A percentile compares a stretch with the other conserved stretches of the same genome.
Conservation (phyloP, 2,329 filamentous ascomycete genomes). For the Dothidotthia symphoricarpi region DNA sequence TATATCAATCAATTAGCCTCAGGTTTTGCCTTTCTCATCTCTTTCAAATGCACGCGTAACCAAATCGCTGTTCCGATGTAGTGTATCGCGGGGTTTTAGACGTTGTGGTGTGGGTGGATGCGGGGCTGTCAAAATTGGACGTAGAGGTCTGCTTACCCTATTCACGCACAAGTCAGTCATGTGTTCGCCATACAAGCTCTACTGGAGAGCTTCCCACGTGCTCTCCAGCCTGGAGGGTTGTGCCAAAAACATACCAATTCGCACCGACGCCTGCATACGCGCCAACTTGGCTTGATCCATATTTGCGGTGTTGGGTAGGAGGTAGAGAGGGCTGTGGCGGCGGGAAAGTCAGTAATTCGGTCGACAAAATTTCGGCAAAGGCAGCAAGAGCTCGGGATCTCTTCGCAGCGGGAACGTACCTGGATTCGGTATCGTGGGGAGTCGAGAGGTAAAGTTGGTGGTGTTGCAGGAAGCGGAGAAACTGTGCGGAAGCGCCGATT, state of each 20-base stretch:
- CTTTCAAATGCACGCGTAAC: background rate
- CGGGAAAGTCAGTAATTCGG: conserved; percentile 16
- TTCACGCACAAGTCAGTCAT: conserved; percentile 21
- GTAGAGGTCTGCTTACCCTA: conserved; percentile 35
- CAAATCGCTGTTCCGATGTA: background rate
- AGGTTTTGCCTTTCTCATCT: conserved; percentile 1
- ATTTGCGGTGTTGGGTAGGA: conserved; percentile 39
- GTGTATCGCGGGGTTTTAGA: conserved; percentile 1
- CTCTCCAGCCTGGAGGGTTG: background rate
- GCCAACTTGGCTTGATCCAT: conserved; percentile 50
- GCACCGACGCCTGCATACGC: conserved; percentile 46
- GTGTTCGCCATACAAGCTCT: conserved; percentile 13
- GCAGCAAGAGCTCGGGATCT: conserved; percentile 6
- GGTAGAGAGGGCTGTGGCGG: conserved; percentile 21
- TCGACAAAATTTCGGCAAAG: conserved; percentile 12
- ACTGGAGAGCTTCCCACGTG: background rate
- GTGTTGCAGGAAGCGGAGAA: conserved; percentile 18
- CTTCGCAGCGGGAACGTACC: conserved; percentile 20
- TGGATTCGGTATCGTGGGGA: conserved; percentile 27
- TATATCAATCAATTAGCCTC: conserved; percentile 41
- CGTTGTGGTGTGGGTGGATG: conserved; percentile 10
- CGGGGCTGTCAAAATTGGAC: conserved; percentile 21
- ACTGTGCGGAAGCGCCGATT: conserved; percentile 25
- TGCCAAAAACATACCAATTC: conserved; percentile 42
- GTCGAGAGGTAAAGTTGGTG: conserved; percentile 21